Evolutionary conservation across 805 yeast genomes (phyloP), one percentile per base, ranked within the genome.

Genomic region (Yarrowia porcina): DNA sequence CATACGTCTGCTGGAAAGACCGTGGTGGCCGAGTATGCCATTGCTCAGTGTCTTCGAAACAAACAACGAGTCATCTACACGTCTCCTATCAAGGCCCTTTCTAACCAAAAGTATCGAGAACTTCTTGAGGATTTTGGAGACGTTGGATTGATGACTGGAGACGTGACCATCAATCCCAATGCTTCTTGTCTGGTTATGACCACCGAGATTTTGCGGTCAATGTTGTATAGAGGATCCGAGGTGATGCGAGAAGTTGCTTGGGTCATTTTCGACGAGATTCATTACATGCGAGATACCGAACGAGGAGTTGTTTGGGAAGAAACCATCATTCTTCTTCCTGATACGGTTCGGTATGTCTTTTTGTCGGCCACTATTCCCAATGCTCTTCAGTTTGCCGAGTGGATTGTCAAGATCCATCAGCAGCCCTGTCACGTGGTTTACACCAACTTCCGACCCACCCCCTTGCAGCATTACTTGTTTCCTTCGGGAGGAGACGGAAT

Each of bases 291-390:
- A 77, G 99, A 94, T 74, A 88, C 90, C 69, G 94, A 91, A 68
- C 85, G 99, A 77, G 99, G 99, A 74, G 99, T 94, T 61, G 99
- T 94, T 35, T 94, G 99, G 99, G 99, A 94, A 77, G 99, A 94
- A 75, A 93, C 98, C 15, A 93, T 94, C 67, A 94, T 94, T 64
- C 78, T 94, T 72, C 80, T 94, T 44, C 99, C 99, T 4, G 97
- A 96, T 69, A 92, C 92, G 79, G 97, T 94, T 17, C 93, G 89
- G 67, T 90, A 92, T 71, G 97, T 93, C 3, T 89, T 93, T 70
- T 77, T 93, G 67, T 91, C 97, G 13, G 98, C 98, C 54, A 93
- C 99, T 1, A 93, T 93, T 68, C 99, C 99, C 25, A 93, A 93
- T 73, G 97, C 98, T 1, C 88, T 90, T 92, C 97, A 93, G 73